Evolutionary conservation across 2,329 filamentous ascomycete genomes (phyloP).

Genomic region (Xylaria sp.): DNA sequence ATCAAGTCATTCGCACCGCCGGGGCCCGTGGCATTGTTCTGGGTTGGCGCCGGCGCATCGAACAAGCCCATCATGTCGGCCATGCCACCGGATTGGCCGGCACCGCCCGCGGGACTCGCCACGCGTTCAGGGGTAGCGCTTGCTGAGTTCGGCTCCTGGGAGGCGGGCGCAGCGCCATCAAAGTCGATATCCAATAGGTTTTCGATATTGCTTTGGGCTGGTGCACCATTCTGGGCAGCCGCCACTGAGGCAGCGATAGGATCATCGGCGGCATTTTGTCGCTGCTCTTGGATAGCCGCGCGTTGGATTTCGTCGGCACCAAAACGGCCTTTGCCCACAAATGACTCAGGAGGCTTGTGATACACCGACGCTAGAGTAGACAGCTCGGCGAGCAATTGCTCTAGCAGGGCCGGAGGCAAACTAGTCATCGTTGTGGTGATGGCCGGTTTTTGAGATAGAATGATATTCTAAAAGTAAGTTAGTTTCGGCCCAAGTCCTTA

Average conservation of each 20-base stretch:
- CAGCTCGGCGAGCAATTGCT: constrained; percentile 87
- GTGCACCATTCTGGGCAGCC: constrained; percentile 63
- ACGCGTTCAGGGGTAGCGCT: constrained; percentile 71
- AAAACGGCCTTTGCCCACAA: constrained; percentile 92
- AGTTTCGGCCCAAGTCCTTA: constrained; percentile 22
- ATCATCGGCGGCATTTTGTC: constrained; percentile 89
- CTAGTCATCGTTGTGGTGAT: constrained; percentile 95
- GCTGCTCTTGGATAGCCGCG: constrained; percentile 94
- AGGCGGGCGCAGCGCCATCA: constrained; percentile 91
- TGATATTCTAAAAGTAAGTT: constrained; percentile 66
- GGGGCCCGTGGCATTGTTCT: constrained; percentile 49
- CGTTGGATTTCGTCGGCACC: constrained; percentile 93
- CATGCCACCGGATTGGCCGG: constrained; percentile 53
- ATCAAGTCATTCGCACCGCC: constrained; percentile 73
- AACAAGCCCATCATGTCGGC: constrained; percentile 74
- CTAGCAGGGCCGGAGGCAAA: constrained; percentile 80
- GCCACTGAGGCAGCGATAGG: constrained; percentile 87
- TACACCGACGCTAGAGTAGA: constrained; percentile 97
- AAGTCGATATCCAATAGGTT: constrained; percentile 97
- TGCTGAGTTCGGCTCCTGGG: constrained; percentile 63
- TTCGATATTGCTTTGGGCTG: constrained; percentile 79
- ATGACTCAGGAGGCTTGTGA: constrained; percentile 98
- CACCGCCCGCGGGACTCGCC: constrained; percentile 61
- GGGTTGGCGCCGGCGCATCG: constrained; percentile 65
- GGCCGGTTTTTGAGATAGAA: constrained; percentile 91